Base-by-base conservation (phyloP, 768 basidiomycete genomes). In the Strobilomyces confusus region DNA sequence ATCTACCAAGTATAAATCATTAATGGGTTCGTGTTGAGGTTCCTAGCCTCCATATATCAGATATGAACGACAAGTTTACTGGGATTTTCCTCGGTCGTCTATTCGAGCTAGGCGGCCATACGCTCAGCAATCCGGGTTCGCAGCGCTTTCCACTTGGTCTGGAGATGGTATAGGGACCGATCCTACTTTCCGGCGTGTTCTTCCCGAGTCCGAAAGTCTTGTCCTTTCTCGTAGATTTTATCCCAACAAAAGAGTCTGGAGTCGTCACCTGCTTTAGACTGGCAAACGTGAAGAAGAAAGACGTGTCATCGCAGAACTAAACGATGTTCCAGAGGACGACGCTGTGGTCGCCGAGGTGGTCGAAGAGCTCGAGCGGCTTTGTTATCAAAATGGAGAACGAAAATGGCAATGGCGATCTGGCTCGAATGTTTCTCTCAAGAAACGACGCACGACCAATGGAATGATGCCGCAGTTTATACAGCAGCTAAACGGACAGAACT, bases 391-490 rank as follows among this genome's bases (percentile, higher is more conserved):
- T 78, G 5, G 89, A 92, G 69, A 92, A 91, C 61, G 84, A 86
- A 48, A 88, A 87, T 86, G 2, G 84, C 83, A 87, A 49, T n/a
- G 88, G 87, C 87, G 2, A 85, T 83, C 0, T 91, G 88, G 88
- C 40, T 75, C 25, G 89, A 91, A 65, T 88, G 87, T 68, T 90
- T 91, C 76, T 84, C 84, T 1, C 77, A 5, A 69, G 81, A 41
- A 86, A 88, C 58, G 83, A 68, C 77, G 89, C 49, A 90, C 87
- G 14, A 65, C 74, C 32, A 89, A 89, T 55, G 87, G 88, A n/a
- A 87, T 88, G 83, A 87, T 88, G 83, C 68, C 88, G 41, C 87
- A 88, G 58, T 89, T 89, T 63, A 81, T 91, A 48, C 87, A 90
- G 58, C 87, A 90, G 59, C 69, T 90, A 29, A 87, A 89, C 53